Evolutionary conservation across 805 yeast species (phyloP).

Genomic region (Wickerhamia fluorescens): DNA sequence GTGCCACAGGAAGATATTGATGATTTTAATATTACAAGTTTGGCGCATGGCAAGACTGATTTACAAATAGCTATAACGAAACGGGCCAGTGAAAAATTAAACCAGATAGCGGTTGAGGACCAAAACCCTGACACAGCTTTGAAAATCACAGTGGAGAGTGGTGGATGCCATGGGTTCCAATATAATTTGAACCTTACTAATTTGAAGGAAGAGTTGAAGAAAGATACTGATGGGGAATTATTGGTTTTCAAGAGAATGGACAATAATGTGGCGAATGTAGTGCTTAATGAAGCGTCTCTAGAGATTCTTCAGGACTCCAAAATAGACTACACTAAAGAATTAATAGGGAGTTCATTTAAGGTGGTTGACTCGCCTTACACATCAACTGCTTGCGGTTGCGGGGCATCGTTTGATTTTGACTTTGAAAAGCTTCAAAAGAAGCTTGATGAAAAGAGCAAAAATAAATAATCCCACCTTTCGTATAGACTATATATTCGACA

Average conservation of each 20-base stretch:
- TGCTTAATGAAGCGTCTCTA: slow-evolving; percentile 75
- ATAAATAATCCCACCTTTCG: background rate
- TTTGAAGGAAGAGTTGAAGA: slow-evolving; percentile 23
- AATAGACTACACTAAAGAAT: slow-evolving; percentile 82
- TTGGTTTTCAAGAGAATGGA: slow-evolving; percentile 62
- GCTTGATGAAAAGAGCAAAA: slow-evolving; percentile 3
- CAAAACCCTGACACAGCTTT: slow-evolving; percentile 55
- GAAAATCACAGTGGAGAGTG: slow-evolving; percentile 78
- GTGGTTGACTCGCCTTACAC: slow-evolving; percentile 88
- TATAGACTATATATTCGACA: background rate
- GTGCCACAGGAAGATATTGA: slow-evolving; percentile 18
- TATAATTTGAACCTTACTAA: slow-evolving; percentile 65
- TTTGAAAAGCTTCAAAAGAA: slow-evolving; percentile 33
- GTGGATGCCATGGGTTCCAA: slow-evolving; percentile 98
- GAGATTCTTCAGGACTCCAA: slow-evolving; percentile 79
- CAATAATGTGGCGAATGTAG: slow-evolving; percentile 45
- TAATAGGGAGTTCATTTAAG: slow-evolving; percentile 92
- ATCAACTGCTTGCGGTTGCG: slow-evolving; percentile 43
- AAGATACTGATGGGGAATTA: slow-evolving; percentile 24
- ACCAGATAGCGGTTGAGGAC: slow-evolving; percentile 45
- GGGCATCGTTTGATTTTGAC: slow-evolving; percentile 41
- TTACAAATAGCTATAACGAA: slow-evolving; percentile 41
- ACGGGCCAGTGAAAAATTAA: slow-evolving; percentile 46
- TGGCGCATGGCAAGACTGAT: slow-evolving; percentile 29
- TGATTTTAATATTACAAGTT: slow-evolving; percentile 27